Conservation (phyloP, 2,329 filamentous ascomycete genomes). For the Trichoderma koningiopsis region DNA sequence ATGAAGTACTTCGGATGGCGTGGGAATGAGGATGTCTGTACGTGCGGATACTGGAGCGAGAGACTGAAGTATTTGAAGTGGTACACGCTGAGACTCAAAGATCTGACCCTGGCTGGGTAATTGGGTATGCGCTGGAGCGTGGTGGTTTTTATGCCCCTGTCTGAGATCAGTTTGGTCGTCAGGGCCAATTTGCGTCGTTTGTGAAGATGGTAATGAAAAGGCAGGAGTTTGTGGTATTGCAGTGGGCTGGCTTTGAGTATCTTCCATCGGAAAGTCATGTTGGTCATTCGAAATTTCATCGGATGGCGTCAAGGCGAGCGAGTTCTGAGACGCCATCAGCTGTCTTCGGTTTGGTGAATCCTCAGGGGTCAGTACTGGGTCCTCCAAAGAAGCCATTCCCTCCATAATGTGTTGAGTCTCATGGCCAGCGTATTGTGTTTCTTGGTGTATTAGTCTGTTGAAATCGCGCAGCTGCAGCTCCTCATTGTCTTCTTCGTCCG, state of each 20-base stretch:
- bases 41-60: conserved; percentile 52
- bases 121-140: conserved; percentile 32
- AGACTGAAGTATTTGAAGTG: conserved; percentile 50
- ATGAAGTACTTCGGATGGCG: conserved; percentile 50
- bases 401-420: conserved; percentile 42
- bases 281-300: not conserved
- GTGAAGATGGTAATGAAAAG: not conserved
- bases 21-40: conserved; percentile 58
- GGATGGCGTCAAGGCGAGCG: not conserved
- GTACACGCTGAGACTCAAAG: conserved; percentile 52
- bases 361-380: conserved; percentile 13
- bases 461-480: conserved; percentile 25
- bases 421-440: conserved; percentile 34
- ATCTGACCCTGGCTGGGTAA: conserved; percentile 36
- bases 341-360: not conserved
- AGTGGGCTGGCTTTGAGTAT: not conserved
- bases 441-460: conserved; percentile 25
- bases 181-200: not conserved
- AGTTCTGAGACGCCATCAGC: not conserved
- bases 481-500: conserved; percentile 49
- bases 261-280: not conserved
- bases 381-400: conserved; percentile 37
- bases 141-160: conserved; percentile 32
- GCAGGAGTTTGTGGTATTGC: not conserved
- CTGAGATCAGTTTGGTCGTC: not conserved